Percentiles rank a stretch among this genome's conserved stretches.
These are phyloP conservation scores for Cajanus cajan DNA, from an alignment of 306 rosid genomes.

Conservation along the genomic window DNA sequence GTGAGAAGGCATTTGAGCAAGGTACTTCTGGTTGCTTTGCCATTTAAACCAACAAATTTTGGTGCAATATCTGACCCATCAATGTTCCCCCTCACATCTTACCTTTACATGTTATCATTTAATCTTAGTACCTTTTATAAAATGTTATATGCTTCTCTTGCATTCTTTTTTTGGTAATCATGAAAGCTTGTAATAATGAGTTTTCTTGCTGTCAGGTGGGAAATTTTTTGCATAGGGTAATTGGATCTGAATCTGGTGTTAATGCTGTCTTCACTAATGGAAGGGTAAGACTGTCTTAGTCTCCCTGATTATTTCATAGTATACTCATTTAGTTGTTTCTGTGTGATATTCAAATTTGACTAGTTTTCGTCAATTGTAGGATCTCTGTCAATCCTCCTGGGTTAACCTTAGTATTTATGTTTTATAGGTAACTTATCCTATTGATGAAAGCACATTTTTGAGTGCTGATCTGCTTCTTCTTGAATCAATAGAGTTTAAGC, in stretches of 20 bases:
- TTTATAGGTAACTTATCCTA: conserved; percentile 59
- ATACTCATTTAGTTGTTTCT: not conserved
- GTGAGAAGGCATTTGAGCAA: conserved; percentile 56
- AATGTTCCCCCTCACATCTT: not conserved
- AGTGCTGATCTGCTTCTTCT: conserved; percentile 92
- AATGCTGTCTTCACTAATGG: conserved; percentile 94
- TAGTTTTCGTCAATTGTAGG: not conserved
- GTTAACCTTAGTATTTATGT: conserved; percentile 25
- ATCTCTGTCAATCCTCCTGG: conserved; percentile 8
- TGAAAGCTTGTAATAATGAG: conserved; percentile 19
- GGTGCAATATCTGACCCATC: not conserved
- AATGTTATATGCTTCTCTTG: conserved; percentile 6
- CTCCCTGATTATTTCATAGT: conserved; percentile 9
- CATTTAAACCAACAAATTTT: not conserved
- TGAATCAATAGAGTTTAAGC: conserved; percentile 81
- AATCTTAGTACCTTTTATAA: not conserved
- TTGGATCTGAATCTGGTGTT: conserved; percentile 67
- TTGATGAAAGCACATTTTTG: conserved; percentile 65
- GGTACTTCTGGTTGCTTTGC: conserved; percentile 51
- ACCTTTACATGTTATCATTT: conserved; percentile 1
- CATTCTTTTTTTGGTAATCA: not conserved
- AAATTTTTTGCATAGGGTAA: conserved; percentile 46
- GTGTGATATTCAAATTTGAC: not conserved
- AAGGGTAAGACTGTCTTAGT: conserved; percentile 67
- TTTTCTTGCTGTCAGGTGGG: conserved; percentile 57